Conservation (phyloP, 768 basidiomycete species). For the Lactarius hatsudake region DNA sequence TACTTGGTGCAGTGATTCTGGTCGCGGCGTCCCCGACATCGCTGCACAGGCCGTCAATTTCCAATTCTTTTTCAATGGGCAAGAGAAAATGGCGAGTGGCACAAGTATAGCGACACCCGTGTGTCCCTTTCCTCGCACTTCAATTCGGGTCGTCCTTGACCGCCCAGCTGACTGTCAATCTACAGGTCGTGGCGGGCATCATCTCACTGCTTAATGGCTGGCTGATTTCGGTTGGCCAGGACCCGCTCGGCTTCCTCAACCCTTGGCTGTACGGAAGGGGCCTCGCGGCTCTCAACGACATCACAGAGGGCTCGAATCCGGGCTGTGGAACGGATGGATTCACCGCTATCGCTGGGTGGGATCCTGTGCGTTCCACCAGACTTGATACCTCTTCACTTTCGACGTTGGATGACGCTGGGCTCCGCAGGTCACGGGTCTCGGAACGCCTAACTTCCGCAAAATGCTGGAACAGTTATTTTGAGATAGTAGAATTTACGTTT, state of each 20-base stretch:
- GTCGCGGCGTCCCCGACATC: background rate
- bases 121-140: background rate
- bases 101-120: background rate
- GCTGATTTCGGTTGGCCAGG: background rate
- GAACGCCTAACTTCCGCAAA: no score
- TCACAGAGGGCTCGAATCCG: background rate
- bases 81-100: fast-evolving
- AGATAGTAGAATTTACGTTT: no score
- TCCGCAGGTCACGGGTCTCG: no score
- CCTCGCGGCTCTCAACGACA: background rate
- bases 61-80: background rate
- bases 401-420: no score
- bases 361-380: no score
- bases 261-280: background rate
- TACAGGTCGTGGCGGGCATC: no score
- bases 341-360: no score
- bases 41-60: background rate
- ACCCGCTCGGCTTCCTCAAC: background rate
- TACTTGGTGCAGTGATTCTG: background rate
- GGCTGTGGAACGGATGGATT: background rate
- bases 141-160: background rate
- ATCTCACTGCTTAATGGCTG: background rate
- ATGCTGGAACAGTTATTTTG: no score
- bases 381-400: no score
- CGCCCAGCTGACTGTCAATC: background rate